Evolutionary conservation across 2,329 filamentous ascomycete genomes (phyloP).

Genomic region (Paraconiothyrium brasiliense): DNA sequence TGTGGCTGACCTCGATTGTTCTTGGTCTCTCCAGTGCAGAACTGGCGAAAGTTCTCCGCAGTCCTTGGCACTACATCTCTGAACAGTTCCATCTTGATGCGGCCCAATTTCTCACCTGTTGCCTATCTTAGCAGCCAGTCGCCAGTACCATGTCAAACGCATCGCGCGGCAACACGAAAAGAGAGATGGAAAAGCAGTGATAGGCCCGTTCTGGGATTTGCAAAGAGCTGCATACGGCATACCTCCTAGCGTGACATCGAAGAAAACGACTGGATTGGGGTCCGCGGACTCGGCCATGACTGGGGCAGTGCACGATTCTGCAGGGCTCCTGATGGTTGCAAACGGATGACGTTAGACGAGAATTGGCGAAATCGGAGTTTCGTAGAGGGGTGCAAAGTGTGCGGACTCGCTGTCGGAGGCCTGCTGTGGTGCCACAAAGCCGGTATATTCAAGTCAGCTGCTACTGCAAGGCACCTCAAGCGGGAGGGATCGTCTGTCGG

Average conservation of each 20-base stretch:
- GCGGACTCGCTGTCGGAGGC: slow-evolving; percentile 23
- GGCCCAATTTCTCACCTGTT: slow-evolving; percentile 47
- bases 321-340: slow-evolving; percentile 20
- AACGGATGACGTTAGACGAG: slow-evolving; percentile 35
- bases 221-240: slow-evolving; percentile 45
- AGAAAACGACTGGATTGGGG: slow-evolving; percentile 69
- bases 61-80: slow-evolving; percentile 84
- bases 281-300: slow-evolving; percentile 46
- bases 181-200: slow-evolving; percentile 19
- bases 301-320: slow-evolving; percentile 40
- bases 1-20: slow-evolving; percentile 79
- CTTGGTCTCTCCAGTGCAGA: slow-evolving; percentile 93
- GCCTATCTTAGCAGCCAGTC: slow-evolving; percentile 31
- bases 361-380: slow-evolving; percentile 17
- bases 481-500: slow-evolving; percentile 12
- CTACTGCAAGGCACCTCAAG: slow-evolving; percentile 22
- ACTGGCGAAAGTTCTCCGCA: slow-evolving; percentile 95
- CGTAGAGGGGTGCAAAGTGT: slow-evolving; percentile 14
- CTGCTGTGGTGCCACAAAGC: slow-evolving; percentile 13
- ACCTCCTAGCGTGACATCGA: slow-evolving; percentile 83
- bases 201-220: slow-evolving; percentile 15
- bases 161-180: slow-evolving; percentile 24
- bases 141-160: slow-evolving; percentile 15
- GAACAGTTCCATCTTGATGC: slow-evolving; percentile 72
- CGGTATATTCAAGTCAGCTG: slow-evolving; percentile 22